A percentile compares a stretch with the other conserved stretches of the same genome.
Evolutionary conservation across 768 basidiomycete species (phyloP).

Genomic region (Collybiopsis confluens): DNA sequence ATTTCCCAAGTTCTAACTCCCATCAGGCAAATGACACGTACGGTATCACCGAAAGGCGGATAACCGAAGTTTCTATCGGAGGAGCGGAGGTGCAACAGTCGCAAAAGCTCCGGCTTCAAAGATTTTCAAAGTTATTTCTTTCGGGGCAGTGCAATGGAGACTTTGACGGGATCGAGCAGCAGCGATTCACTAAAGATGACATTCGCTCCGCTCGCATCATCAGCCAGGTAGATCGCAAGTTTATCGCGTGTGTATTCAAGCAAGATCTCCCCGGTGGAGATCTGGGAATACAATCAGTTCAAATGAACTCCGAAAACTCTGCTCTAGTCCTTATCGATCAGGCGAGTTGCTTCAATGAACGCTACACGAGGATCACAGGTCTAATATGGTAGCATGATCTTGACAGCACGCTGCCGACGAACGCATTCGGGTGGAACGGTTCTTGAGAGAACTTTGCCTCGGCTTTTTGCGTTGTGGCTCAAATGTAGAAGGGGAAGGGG

Average conservation of each 20-base stretch:
- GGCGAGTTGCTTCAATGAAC: not conserved
- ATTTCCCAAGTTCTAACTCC: not conserved
- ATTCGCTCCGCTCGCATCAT: constrained; percentile 59
- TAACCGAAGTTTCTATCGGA: constrained; percentile 2
- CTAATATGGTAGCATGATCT: constrained; percentile 3
- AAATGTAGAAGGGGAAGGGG: constrained; percentile 21
- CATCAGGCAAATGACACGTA: constrained; percentile 57
- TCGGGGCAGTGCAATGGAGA: not conserved
- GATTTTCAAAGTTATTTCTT: not conserved
- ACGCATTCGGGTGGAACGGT: constrained; percentile 83
- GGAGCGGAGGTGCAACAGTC: not conserved
- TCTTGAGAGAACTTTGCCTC: constrained; percentile 69
- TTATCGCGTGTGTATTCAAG: constrained; percentile 69
- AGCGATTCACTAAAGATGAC: constrained; percentile 46
- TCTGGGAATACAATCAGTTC: not conserved
- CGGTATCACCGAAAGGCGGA: constrained; percentile 30
- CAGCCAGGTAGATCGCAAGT: constrained; percentile 88
- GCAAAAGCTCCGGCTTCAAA: not conserved
- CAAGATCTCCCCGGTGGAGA: constrained; percentile 16
- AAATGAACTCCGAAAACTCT: constrained; percentile 9
- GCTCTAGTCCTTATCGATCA: constrained; percentile 80
- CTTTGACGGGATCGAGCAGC: not conserved
- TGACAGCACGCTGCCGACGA: constrained; percentile 93
- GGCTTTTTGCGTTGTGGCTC: constrained; percentile 49
- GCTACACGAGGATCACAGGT: constrained; percentile 9